Evolutionary conservation across 2,329 filamentous ascomycete species (phyloP).

Genomic region (Aspergillus sp.): DNA sequence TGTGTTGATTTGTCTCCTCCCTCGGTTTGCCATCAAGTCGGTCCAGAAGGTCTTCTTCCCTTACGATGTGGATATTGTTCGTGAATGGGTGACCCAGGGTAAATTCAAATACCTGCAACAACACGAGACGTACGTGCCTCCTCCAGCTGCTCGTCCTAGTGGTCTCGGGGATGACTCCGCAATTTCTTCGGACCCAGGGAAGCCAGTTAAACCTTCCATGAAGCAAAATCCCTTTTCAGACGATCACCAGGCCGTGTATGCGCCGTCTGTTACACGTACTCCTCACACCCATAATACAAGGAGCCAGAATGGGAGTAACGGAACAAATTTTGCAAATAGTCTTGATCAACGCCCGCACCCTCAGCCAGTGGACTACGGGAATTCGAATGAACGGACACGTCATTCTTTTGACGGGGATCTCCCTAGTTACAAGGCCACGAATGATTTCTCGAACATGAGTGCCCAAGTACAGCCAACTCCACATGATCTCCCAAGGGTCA

Average conservation of each 20-base stretch:
- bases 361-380: conserved; percentile 59
- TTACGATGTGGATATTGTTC: conserved; percentile 90
- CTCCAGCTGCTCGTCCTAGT: conserved; percentile 32
- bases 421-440: conserved; percentile 80
- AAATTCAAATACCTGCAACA: conserved; percentile 73
- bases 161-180: conserved; percentile 38
- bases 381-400: conserved; percentile 81
- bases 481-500: background rate
- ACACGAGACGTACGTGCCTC: conserved; percentile 52
- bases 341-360: conserved; percentile 53
- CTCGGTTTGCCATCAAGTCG: conserved; percentile 81
- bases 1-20: conserved; percentile 78
- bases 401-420: conserved; percentile 83
- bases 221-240: conserved; percentile 69
- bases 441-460: conserved; percentile 71
- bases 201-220: conserved; percentile 58
- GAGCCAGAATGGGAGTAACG: conserved; percentile 90
- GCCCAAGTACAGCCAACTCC: conserved; percentile 70
- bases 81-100: conserved; percentile 83
- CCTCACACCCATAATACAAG: conserved; percentile 74
- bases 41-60: conserved; percentile 94
- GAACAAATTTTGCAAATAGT: conserved; percentile 76
- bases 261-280: conserved; percentile 79
- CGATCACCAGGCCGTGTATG: conserved; percentile 80
- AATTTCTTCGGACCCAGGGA: conserved; percentile 39